These are phyloP conservation scores for Candida qinlingensis DNA, from an alignment of 805 yeast genomes.

Conservation along the genomic window DNA sequence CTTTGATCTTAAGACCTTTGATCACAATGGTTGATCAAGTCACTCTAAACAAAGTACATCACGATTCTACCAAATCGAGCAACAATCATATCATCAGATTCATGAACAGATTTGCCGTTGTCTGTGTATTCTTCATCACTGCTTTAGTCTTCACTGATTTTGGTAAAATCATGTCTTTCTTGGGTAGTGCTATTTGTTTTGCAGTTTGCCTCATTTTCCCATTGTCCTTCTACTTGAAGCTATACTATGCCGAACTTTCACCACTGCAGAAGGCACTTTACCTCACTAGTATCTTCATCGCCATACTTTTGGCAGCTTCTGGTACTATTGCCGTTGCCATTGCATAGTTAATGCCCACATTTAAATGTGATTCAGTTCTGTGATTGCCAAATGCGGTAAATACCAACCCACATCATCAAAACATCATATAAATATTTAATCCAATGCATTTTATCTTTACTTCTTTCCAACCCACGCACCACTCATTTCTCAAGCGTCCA, in stretches of 20 bases:
- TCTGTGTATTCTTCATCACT: slow-evolving; percentile 38
- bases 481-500: too few species aligned
- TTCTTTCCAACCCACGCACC: not conserved
- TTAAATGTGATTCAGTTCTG: not conserved
- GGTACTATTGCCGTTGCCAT: slow-evolving; percentile 25
- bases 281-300: slow-evolving; percentile 5
- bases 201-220: slow-evolving; percentile 71
- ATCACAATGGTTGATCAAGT: slow-evolving; percentile 52
- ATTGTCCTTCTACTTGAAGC: slow-evolving; percentile 51
- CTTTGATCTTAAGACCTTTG: slow-evolving; percentile 68
- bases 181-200: slow-evolving; percentile 72
- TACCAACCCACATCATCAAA: slow-evolving; percentile 4
- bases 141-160: slow-evolving; percentile 63
- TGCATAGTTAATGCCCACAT: slow-evolving; percentile 2
- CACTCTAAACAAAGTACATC: slow-evolving; percentile 5
- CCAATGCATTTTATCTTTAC: not conserved
- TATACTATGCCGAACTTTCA: slow-evolving; percentile 36
- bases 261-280: slow-evolving; percentile 19
- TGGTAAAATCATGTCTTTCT: slow-evolving; percentile 65
- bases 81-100: slow-evolving; percentile 2
- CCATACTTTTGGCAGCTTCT: slow-evolving; percentile 12
- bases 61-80: not conserved
- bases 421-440: not conserved
- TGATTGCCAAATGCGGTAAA: slow-evolving; percentile 1
- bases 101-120: slow-evolving; percentile 16